Evolutionary conservation across 768 basidiomycete genomes (phyloP).

Genomic region (Mycena epipterygia): DNA sequence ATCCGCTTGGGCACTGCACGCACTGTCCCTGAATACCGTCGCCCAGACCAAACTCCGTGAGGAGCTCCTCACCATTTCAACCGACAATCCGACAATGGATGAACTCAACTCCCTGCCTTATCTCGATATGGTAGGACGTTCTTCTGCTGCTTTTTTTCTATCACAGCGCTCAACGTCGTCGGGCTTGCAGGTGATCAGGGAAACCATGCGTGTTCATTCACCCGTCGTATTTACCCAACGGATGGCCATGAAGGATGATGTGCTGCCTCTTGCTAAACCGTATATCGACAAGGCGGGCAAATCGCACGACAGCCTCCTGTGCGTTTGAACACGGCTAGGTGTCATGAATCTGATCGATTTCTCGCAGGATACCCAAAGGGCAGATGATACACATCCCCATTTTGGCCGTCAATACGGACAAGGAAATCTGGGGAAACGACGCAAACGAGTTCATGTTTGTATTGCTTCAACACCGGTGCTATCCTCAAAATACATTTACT

Average conservation of each 20-base stretch:
- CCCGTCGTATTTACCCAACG: constrained; percentile 47
- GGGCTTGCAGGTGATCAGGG: constrained; percentile 54
- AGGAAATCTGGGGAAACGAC: constrained; percentile 73
- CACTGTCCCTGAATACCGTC: not conserved
- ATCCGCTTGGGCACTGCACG: not conserved
- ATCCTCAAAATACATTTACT: not conserved
- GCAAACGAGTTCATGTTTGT: constrained; percentile 51
- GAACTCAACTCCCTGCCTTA: constrained; percentile 55
- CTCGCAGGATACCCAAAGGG: constrained; percentile 40
- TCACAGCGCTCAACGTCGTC: not conserved
- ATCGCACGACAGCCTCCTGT: not conserved
- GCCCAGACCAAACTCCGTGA: not conserved
- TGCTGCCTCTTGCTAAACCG: constrained; percentile 50
- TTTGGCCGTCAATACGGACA: constrained; percentile 63
- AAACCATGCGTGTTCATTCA: constrained; percentile 55
- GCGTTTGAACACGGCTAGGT: no score
- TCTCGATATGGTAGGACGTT: not conserved
- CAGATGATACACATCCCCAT: constrained; percentile 65
- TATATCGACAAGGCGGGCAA: constrained; percentile 40
- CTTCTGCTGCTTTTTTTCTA: not conserved
- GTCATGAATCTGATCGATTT: not conserved
- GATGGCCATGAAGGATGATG: constrained; percentile 48
- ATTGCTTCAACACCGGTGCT: not conserved
- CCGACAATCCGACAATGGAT: constrained; percentile 7
- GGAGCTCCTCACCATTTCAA: constrained; percentile 13